Evolutionary conservation across 2,329 filamentous ascomycete species (phyloP), one percentile per base, ranked within the genome.

Genomic region (Pseudogymnoascus sp.): DNA sequence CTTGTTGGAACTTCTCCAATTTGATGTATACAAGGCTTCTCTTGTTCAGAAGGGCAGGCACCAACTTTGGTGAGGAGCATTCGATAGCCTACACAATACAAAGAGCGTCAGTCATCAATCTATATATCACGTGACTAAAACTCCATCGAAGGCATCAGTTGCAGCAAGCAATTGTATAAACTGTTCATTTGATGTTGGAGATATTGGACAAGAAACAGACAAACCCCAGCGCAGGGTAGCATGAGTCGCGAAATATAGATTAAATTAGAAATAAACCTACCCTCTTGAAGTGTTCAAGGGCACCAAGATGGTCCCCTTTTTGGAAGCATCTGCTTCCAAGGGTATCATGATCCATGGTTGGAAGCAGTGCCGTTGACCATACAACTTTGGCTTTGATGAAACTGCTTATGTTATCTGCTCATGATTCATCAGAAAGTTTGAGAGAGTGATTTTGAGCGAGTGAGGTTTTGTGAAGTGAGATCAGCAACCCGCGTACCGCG

Each of bases 11-110:
- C 25, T 70, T 56, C 14, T 67, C 63, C 21, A 73, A 61, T 62
- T 73, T 74, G 65, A 74, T 72, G 62, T 70, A 71, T 33, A 71
- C 67, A n/a, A 72, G 72, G 18, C 72, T 71, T 60, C 73, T 69
- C 67, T 70, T 68, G 63, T 74, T 72, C 25, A 74, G 62, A n/a
- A 72, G 70, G 56, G 66, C 71, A 33, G 50, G 50, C 28, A 56
- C 50, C 18, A 56, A 6, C 28, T 56, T 56, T 33, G 50, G 28
- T 21, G 50, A 56, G 33, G 10, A 73, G 60, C 3, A 70, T 63
- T 14, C 71, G 47, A 65, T 71, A 62, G 10, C 65, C 62, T 40
- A 28, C 33, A 59, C 14, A 40, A 28, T 21, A 35, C 11, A 35
- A 1, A 37, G n/a, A 25, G 35, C n/a, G 12, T 42, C 18, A 50